Percentiles rank a stretch among this genome's conserved stretches.
These are phyloP conservation scores for Yamadazyma insecticola DNA, from an alignment of 805 yeast species.

Conservation along the genomic window DNA sequence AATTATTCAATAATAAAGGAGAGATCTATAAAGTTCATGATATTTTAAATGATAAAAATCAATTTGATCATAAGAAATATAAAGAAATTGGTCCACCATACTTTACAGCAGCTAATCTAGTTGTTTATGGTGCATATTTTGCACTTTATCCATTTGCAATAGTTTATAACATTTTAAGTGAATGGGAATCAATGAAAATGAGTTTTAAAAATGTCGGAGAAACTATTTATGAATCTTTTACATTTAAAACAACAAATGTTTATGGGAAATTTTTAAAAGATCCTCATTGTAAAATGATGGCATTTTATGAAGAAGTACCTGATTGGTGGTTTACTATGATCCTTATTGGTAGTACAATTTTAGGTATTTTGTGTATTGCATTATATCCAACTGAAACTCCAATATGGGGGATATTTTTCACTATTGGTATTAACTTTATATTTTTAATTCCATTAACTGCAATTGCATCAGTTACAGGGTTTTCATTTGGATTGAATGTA, in stretches of 20 bases:
- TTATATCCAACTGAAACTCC: slow-evolving; percentile 54
- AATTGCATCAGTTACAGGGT: slow-evolving; percentile 58
- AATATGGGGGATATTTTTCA: slow-evolving; percentile 58
- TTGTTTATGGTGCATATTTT: slow-evolving; percentile 54
- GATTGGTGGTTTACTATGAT: slow-evolving; percentile 61
- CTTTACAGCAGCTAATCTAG: slow-evolving; percentile 58
- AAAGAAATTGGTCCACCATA: slow-evolving; percentile 60
- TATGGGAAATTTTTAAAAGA: slow-evolving; percentile 35
- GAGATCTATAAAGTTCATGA: slow-evolving; percentile 41
- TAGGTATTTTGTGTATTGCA: slow-evolving; percentile 41
- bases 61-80: slow-evolving; percentile 45
- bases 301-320: slow-evolving; percentile 63
- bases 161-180: slow-evolving; percentile 42
- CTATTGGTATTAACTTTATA: slow-evolving; percentile 48
- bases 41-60: slow-evolving; percentile 39
- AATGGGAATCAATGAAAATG: slow-evolving; percentile 38
- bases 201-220: slow-evolving; percentile 33
- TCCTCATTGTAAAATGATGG: slow-evolving; percentile 56
- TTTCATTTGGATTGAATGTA: slow-evolving; percentile 56
- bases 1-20: slow-evolving; percentile 50
- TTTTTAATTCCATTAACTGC: slow-evolving; percentile 60
- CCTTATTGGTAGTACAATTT: slow-evolving; percentile 41
- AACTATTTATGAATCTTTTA: slow-evolving; percentile 18
- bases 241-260: slow-evolving; percentile 9
- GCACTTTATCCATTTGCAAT: slow-evolving; percentile 54